Conservation (phyloP, 208 protist species). For the Lotmaria passim region DNA sequence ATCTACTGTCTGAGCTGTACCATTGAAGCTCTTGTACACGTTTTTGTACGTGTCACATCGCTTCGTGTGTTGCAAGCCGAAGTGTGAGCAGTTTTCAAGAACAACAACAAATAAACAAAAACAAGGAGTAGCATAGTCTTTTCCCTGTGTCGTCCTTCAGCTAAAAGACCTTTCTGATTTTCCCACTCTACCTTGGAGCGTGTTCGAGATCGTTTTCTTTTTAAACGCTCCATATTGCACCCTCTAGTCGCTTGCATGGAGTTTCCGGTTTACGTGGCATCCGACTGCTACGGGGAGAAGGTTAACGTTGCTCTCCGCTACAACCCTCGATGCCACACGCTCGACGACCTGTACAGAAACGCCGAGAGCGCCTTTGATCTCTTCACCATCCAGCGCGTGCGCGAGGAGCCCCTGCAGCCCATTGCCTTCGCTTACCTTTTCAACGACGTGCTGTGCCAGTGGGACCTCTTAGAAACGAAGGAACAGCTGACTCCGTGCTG, state of each 20-base stretch:
- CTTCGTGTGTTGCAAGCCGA: no score
- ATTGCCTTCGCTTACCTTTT: slow-evolving; percentile 56
- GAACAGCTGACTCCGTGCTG: slow-evolving; percentile 56
- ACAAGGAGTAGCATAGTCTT: no score
- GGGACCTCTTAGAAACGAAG: slow-evolving; percentile 55
- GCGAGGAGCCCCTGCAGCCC: slow-evolving; percentile 6
- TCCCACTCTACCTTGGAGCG: no score
- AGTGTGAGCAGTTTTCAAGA: no score
- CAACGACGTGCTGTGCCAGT: slow-evolving; percentile 49
- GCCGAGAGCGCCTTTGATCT: slow-evolving; percentile 48
- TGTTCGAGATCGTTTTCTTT: no score
- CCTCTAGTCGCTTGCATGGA: slow-evolving; percentile 33
- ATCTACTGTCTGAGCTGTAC: no score
- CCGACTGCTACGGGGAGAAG: slow-evolving; percentile 69
- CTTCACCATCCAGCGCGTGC: slow-evolving; percentile 2
- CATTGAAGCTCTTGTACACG: no score
- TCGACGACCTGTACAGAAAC: slow-evolving; percentile 34
- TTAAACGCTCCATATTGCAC: no score
- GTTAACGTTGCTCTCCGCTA: slow-evolving; percentile 57
- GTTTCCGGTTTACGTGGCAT: slow-evolving; percentile 66
- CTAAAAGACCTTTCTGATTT: no score
- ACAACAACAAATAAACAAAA: no score
- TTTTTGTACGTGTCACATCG: no score
- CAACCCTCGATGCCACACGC: slow-evolving; percentile 14
- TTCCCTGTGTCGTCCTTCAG: no score